Evolutionary conservation across 1,284 basidiomycete species (phyloP).

Genomic region (Afroboletus lepidellus): DNA sequence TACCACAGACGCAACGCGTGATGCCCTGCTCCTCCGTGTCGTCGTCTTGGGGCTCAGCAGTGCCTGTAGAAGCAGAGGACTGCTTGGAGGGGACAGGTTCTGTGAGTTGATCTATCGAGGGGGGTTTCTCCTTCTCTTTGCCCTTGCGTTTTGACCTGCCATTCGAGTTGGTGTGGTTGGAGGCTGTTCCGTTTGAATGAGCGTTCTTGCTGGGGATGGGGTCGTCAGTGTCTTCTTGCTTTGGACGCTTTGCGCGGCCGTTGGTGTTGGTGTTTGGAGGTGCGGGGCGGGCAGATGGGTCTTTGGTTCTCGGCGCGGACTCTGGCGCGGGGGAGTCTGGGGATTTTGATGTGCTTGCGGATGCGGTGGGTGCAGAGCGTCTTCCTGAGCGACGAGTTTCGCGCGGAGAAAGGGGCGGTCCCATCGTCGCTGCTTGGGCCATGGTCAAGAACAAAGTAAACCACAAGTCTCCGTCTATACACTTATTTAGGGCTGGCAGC

Average conservation of each 20-base stretch:
- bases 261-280: constrained; percentile 44
- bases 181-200: constrained; percentile 39
- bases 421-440: constrained; percentile 60
- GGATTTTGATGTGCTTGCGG: constrained; percentile 68
- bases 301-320: constrained; percentile 41
- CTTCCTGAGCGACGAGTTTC: constrained; percentile 75
- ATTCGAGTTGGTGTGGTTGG: constrained; percentile 36
- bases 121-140: constrained; percentile 36
- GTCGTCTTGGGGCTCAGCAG: constrained; percentile 38
- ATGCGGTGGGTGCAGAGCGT: constrained; percentile 63
- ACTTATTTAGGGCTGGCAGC: constrained; percentile 43
- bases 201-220: constrained; percentile 46
- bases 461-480: constrained; percentile 10
- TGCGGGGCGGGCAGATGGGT: constrained; percentile 42
- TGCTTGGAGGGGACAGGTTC: constrained; percentile 30
- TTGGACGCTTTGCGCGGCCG: constrained; percentile 57
- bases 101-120: constrained; percentile 22
- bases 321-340: constrained; percentile 69
- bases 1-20: constrained; percentile 93
- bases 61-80: constrained; percentile 36
- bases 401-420: constrained; percentile 70
- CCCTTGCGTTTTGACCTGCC: constrained; percentile 38
- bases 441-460: constrained; percentile 30
- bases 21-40: constrained; percentile 81
- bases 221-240: constrained; percentile 73